Evolutionary conservation across 306 rosid species (phyloP), one percentile per base, ranked within the genome.

Genomic region (Sicyos baderoa): DNA sequence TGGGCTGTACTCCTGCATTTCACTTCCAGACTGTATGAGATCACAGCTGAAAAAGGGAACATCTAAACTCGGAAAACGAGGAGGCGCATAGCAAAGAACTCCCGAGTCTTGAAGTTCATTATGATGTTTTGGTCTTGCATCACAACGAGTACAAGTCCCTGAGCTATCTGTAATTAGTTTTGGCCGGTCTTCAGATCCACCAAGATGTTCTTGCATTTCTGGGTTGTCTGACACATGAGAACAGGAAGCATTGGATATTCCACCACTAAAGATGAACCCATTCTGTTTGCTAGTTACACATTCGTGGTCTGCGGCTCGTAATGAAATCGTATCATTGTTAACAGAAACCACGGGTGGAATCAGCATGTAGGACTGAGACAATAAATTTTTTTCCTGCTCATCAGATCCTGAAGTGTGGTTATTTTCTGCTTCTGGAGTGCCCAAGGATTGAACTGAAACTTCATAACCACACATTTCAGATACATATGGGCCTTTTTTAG

Each of bases 1-100:
- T 17, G 99, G 99, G 76, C 99, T 94, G 75, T 88, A 94, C 53
- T 94, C 99, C 84, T 88, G 97, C 94, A 86, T 84, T 76, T 94
- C 96, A 55, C 81, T 79, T 29, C 95, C 88, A 47, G 88, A 73
- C 72, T 90, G 96, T 78, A 79, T 47, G 77, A 94, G 99, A 85
- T 94, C 99, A 75, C 99, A 94, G 79, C 92, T 94, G 62, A 94
- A 84, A 84, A 94, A 94, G 57, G 99, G 99, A 75, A 84, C 68
- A 75, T 94, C 99, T 80, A 83, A 77, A 75, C 96, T 86, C 40
- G 99, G 96, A 79, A 94, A 90, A 61, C 92, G 91, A 57, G 99
- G 99, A 47, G 99, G 99, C 71, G 90, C 96, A 70, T 94, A 94
- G 72, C 90, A 94, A 7, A 90, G 87, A 72, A 79, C 71, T 69